A percentile compares a stretch with the other conserved stretches of the same genome.
Evolutionary conservation across 768 basidiomycete genomes (phyloP).

Genomic region (Tremella fuciformis): DNA sequence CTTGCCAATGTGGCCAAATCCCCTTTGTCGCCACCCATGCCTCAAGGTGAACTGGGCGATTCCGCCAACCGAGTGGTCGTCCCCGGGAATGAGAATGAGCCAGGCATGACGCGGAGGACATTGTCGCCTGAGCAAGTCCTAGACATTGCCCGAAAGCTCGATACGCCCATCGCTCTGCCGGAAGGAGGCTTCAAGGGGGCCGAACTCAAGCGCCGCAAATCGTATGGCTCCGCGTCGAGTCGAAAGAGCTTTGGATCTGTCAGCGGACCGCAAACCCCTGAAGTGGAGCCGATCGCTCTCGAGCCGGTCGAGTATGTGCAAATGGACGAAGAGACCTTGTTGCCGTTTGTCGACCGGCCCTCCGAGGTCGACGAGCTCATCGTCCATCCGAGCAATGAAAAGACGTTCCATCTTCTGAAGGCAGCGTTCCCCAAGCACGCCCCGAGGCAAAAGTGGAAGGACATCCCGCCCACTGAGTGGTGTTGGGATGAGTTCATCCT

Average conservation of each 20-base stretch:
- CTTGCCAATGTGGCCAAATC: constrained; percentile 13
- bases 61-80: constrained; percentile 25
- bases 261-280: constrained; percentile 1
- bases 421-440: constrained; percentile 47
- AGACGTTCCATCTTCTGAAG: constrained; percentile 43
- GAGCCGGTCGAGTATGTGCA: constrained; percentile 52
- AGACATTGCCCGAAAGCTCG: constrained; percentile 37
- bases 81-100: constrained; percentile 12
- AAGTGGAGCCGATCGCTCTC: constrained; percentile 32
- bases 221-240: constrained; percentile 11
- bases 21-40: constrained; percentile 19
- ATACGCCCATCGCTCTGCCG: constrained; percentile 38
- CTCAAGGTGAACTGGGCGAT: constrained; percentile 6
- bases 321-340: constrained; percentile 63
- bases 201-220: constrained; percentile 42
- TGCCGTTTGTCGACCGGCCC: constrained; percentile 83
- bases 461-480: constrained; percentile 68
- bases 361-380: constrained; percentile 71
- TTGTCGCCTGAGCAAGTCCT: constrained; percentile 47
- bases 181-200: constrained; percentile 42
- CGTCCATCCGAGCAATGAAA: constrained; percentile 61
- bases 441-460: constrained; percentile 49
- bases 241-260: neutral
- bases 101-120: constrained; percentile 27
- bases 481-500: constrained; percentile 65